Evolutionary conservation across 371 early-diverging fungal species (phyloP).

Genomic region (Haplosporangium sp.): DNA sequence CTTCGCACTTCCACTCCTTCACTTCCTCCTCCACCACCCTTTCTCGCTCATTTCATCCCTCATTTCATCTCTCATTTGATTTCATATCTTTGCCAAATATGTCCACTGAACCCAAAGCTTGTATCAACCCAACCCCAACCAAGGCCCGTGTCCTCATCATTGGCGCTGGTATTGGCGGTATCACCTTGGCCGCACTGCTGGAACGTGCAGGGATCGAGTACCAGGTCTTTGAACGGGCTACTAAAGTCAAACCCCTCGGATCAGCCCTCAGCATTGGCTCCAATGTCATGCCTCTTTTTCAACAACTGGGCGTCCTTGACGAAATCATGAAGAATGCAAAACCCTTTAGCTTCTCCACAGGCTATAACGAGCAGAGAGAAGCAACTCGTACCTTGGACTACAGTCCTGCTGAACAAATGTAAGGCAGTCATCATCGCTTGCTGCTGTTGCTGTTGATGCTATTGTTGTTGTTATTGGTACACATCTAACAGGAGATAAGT

Average conservation of each 20-base stretch:
- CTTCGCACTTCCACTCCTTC: not conserved
- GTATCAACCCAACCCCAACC: slow-evolving; percentile 17
- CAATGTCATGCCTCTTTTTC: slow-evolving; percentile 35
- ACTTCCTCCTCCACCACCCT: not conserved
- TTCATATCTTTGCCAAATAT: not conserved
- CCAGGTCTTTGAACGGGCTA: slow-evolving; percentile 34
- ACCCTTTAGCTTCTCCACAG: slow-evolving; percentile 23
- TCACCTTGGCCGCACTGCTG: slow-evolving; percentile 23
- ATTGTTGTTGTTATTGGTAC: too few relatives aligned
- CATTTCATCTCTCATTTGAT: not conserved
- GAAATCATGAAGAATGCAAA: slow-evolving; percentile 22
- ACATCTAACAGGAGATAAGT: not conserved
- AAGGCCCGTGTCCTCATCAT: slow-evolving; percentile 35
- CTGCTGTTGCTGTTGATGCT: too few relatives aligned
- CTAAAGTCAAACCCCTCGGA: slow-evolving; percentile 22
- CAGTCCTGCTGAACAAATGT: slow-evolving; percentile 26
- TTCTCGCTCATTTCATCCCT: not conserved
- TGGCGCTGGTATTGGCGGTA: slow-evolving; percentile 36
- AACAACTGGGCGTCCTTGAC: slow-evolving; percentile 32
- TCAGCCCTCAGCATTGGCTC: slow-evolving; percentile 29
- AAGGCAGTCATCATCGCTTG: too few relatives aligned
- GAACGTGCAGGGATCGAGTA: slow-evolving; percentile 33
- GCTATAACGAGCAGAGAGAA: slow-evolving; percentile 28
- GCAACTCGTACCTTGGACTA: slow-evolving; percentile 25
- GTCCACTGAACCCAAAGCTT: slow-evolving; percentile 13